phyloP scores from a whole-genome alignment of 129 eudicot genomes.

The Artemisia argyi region DNA sequence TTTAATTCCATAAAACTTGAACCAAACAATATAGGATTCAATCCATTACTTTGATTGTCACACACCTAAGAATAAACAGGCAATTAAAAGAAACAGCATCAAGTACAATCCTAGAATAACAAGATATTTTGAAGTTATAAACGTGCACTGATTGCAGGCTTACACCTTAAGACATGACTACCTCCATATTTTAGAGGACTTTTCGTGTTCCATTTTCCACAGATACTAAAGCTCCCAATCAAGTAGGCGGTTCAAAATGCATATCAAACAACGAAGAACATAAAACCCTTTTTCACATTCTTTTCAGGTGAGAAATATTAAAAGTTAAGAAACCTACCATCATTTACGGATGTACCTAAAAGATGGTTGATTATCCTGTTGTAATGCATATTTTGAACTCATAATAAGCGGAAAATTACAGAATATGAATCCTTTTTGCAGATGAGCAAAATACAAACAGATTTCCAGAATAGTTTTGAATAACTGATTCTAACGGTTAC shows the following conservation, averaged over 20 bases:
- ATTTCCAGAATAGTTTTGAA: background rate
- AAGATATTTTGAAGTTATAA: background rate
- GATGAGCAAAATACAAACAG: background rate
- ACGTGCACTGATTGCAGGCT: background rate
- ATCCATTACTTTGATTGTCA: too few relatives aligned
- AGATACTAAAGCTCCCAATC: background rate
- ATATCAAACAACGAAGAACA: background rate
- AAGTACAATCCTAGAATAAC: background rate
- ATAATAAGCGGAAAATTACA: background rate
- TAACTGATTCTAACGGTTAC: background rate
- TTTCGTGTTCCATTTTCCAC: background rate
- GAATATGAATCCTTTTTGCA: background rate
- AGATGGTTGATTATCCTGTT: background rate
- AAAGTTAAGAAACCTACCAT: background rate
- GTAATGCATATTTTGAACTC: background rate
- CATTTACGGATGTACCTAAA: background rate
- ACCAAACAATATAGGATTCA: too few relatives aligned
- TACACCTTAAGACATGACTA: background rate
- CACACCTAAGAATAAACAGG: too few relatives aligned
- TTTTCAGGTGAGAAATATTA: background rate
- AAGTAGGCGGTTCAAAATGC: background rate
- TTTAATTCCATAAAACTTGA: too few relatives aligned
- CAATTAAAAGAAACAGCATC: background rate
- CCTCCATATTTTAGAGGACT: background rate
- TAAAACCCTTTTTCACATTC: constrained; percentile 14